Percentiles rank a stretch among this genome's conserved stretches.
Conservation (phyloP, 371 early-diverging fungal genomes). For the Fennellomyces sp. region DNA sequence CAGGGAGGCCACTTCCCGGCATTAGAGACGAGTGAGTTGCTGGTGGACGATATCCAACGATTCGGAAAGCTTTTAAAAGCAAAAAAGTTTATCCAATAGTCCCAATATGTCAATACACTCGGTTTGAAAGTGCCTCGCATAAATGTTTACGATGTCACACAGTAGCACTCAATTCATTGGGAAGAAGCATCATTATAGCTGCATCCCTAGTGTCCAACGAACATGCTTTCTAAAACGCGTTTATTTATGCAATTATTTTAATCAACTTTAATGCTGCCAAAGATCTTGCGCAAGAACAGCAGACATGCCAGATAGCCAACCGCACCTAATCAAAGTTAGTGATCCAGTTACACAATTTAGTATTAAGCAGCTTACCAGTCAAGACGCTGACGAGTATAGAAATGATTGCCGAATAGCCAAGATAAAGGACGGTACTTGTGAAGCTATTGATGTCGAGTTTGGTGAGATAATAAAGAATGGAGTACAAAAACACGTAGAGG, state of each 20-base stretch:
- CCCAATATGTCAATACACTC: too few species aligned
- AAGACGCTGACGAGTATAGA: constrained; percentile 75
- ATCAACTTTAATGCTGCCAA: constrained; percentile 83
- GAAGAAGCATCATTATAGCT: too few species aligned
- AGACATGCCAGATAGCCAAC: constrained; percentile 81
- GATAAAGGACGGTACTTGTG: constrained; percentile 84
- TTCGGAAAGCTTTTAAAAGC: constrained; percentile 33
- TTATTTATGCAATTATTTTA: too few species aligned
- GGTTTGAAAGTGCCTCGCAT: too few species aligned
- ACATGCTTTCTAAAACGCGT: too few species aligned
- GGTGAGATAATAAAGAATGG: constrained; percentile 78
- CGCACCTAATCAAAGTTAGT: constrained; percentile 53
- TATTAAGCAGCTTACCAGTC: constrained; percentile 50
- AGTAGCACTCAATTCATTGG: too few species aligned
- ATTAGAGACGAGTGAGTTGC: constrained; percentile 57
- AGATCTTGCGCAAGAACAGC: constrained; percentile 81
- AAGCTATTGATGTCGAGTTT: constrained; percentile 73
- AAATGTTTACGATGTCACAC: too few species aligned
- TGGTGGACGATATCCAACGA: constrained; percentile 44
- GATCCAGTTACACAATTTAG: not conserved
- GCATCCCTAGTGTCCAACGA: too few species aligned
- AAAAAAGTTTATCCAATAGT: too few species aligned
- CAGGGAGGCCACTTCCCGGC: constrained; percentile 76
- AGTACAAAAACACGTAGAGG: constrained; percentile 88
- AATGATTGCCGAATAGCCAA: constrained; percentile 89